Percentiles rank a stretch among this genome's conserved stretches.
phyloP scores from a whole-genome alignment of 345 rosid species.

The Kernera saxatilis region DNA sequence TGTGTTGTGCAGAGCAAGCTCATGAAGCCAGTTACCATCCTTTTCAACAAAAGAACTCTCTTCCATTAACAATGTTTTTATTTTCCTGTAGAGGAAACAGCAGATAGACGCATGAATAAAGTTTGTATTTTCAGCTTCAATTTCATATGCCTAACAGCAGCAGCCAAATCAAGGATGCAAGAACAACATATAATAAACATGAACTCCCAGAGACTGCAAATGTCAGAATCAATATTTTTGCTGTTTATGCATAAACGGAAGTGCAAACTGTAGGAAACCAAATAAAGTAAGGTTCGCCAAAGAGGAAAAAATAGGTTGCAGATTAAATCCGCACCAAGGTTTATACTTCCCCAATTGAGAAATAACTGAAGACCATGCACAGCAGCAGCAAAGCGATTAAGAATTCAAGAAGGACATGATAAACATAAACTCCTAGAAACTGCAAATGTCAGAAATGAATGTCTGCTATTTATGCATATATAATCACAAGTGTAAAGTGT shows the following conservation, averaged over 20 bases:
- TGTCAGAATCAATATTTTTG: not conserved
- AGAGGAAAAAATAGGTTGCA: not conserved
- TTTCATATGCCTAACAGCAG: not conserved
- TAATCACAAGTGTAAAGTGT: not conserved
- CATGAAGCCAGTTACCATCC: constrained; percentile 88
- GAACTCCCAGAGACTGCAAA: not conserved
- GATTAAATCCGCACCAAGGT: not conserved
- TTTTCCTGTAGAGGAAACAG: constrained; percentile 45
- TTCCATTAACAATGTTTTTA: constrained; percentile 74
- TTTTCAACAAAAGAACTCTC: constrained; percentile 63
- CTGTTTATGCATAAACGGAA: not conserved
- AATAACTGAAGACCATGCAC: not conserved
- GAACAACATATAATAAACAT: not conserved
- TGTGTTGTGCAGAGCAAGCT: constrained; percentile 64
- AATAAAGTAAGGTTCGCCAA: not conserved
- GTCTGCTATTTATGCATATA: not conserved
- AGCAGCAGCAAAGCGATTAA: not conserved
- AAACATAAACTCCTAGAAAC: not conserved
- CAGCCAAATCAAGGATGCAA: not conserved
- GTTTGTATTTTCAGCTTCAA: not conserved
- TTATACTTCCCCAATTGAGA: not conserved
- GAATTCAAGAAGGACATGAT: not conserved
- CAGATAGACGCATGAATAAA: not conserved
- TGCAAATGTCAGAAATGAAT: not conserved
- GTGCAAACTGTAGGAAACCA: not conserved